A percentile compares a stretch with the other conserved stretches of the same genome.
Evolutionary conservation across 208 protist species (phyloP).

Genomic region (Acanthamoeba healyi): DNA sequence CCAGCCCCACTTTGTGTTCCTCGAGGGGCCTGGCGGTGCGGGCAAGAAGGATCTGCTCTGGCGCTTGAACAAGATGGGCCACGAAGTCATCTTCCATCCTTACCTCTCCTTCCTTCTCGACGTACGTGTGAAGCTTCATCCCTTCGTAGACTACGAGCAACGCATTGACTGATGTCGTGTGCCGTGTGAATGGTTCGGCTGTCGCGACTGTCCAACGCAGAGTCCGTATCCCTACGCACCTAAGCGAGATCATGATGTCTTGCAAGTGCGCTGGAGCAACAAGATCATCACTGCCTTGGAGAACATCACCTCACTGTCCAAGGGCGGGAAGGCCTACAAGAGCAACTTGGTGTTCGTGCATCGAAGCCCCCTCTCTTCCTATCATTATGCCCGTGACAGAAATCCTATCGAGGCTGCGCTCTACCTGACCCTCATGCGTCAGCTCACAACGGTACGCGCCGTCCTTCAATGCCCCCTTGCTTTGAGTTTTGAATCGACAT

Average conservation of each 20-base stretch:
- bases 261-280: constrained; percentile 34
- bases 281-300: constrained; percentile 57
- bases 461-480: background rate
- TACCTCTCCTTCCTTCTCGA: constrained; percentile 25
- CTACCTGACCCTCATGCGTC: constrained; percentile 26
- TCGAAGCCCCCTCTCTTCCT: constrained; percentile 52
- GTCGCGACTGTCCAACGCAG: background rate
- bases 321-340: constrained; percentile 49
- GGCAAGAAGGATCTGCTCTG: constrained; percentile 67
- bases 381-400: background rate
- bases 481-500: background rate
- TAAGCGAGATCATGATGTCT: background rate
- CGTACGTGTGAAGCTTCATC: background rate
- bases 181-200: background rate
- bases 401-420: background rate
- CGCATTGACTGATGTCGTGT: background rate
- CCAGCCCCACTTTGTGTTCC: constrained; percentile 67
- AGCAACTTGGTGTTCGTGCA: constrained; percentile 66
- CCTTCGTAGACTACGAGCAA: background rate
- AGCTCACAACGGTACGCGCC: constrained; percentile 1
- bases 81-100: constrained; percentile 30
- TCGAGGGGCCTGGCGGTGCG: constrained; percentile 25
- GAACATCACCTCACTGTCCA: constrained; percentile 10
- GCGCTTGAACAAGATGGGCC: constrained; percentile 62
- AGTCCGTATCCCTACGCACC: constrained; percentile 4